phyloP scores from a whole-genome alignment of 805 yeast species.

The Starmerella ratchasimensis region DNA sequence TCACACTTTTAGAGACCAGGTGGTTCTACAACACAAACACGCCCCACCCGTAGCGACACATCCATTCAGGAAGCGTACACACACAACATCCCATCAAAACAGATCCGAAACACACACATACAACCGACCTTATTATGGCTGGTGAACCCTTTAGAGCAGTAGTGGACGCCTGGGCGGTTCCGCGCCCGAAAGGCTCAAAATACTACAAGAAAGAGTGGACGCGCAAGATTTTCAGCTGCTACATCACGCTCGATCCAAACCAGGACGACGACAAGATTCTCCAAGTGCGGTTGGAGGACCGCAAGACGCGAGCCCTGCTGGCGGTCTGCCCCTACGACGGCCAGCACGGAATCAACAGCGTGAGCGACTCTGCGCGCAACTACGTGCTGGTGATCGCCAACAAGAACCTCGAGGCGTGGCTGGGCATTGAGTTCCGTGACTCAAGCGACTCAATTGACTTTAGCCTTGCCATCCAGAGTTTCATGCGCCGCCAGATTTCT shows the following conservation, averaged over 20 bases:
- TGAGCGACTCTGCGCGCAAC: conserved; percentile 25
- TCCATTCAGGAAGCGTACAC: too few relatives aligned
- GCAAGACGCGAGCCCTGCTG: conserved; percentile 24
- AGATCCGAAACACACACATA: too few relatives aligned
- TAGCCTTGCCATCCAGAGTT: conserved; percentile 28
- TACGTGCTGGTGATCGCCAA: conserved; percentile 29
- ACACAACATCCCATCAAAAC: too few relatives aligned
- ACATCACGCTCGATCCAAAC: conserved; percentile 13
- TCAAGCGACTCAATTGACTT: conserved; percentile 28
- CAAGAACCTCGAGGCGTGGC: conserved; percentile 26
- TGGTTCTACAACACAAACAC: too few relatives aligned
- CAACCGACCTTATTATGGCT: too few relatives aligned
- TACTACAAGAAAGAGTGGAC: conserved; percentile 13
- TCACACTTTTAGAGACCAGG: too few relatives aligned
- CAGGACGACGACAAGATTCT: conserved; percentile 12
- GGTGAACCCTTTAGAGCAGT: conserved; percentile 9
- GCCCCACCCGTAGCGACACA: too few relatives aligned
- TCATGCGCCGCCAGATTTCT: conserved; percentile 16
- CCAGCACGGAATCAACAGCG: conserved; percentile 24
- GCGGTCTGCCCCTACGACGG: conserved; percentile 28
- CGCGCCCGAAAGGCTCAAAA: conserved; percentile 8
- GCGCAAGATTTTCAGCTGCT: conserved; percentile 9
- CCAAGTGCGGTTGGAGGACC: conserved; percentile 24
- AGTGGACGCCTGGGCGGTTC: conserved; percentile 15
- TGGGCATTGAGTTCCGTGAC: conserved; percentile 33